Base-by-base conservation (phyloP, 176 grass and related monocot species). In the Hyparrhenia diplandra region DNA sequence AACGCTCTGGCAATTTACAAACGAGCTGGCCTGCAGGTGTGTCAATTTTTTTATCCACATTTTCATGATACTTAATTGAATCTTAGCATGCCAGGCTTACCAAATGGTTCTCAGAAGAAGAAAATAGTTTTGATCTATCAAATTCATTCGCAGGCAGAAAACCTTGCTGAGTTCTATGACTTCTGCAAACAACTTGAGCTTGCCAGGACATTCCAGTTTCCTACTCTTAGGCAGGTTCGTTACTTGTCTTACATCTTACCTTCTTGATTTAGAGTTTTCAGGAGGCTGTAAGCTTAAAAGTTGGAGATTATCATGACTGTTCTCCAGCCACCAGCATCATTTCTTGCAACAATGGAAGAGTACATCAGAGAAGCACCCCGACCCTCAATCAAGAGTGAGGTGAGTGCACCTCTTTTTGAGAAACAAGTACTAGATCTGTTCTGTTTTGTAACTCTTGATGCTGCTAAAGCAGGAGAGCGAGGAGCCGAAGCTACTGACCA, bases 301-400 rank as follows among this genome's bases (percentile, higher is more conserved):
- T 27, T 18, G 13, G 41, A 0, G 13, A 49, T 76, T 58, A 21
- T 84, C 4, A 28, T 2, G 13, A 40, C 16, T 41, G 47, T 76
- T 86, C 40, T 77, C 39, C 84, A 98, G 95, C 90, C 95, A 66
- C 92, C 95, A 37, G 62, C 92, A 60, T 95, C 95, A 65, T 98
- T 98, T 85, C 84, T 98, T 83, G 72, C 76, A 49, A 93, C 95
- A 30, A 98, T 98, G 92, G 95, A 98, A 81, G 92, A 98, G 74
- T 98, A 98, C 74, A 87, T 98, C 77, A 93, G 88, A 88, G 92
- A 95, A 95, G 90, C 92, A 55, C 86, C 92, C 59, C 84, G 84
- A 32, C 67, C 88, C 68, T 86, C 83, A 36, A 79, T 79, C 41
- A 92, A 84, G 61, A 75, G 83, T 78, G 55, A 88, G 80, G 95